Percentiles rank a stretch among this genome's conserved stretches.
phyloP scores from a whole-genome alignment of 306 rosid species.

The Sicyos edulis region DNA sequence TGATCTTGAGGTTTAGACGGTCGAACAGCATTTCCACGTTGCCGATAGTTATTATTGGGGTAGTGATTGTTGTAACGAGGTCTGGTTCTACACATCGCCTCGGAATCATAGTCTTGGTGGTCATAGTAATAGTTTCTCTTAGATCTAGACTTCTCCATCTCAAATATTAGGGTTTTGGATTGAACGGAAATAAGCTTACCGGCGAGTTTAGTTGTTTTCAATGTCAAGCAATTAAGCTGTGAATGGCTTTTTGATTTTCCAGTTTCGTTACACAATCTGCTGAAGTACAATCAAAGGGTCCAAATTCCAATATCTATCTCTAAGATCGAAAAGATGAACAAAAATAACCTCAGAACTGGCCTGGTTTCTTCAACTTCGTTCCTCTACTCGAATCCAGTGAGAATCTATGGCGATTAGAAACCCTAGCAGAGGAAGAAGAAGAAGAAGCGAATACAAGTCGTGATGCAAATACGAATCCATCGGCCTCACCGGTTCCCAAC shows the following conservation, averaged over 20 bases:
- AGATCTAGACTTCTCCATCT: constrained; percentile 99
- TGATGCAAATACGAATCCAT: constrained; percentile 14
- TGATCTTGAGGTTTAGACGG: constrained; percentile 51
- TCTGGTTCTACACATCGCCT: constrained; percentile 66
- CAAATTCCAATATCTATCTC: too few relatives aligned
- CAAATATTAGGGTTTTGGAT: constrained; percentile 20
- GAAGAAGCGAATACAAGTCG: background rate
- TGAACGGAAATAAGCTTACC: background rate
- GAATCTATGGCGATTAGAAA: background rate
- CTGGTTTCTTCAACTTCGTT: background rate
- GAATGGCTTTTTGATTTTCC: constrained; percentile 18
- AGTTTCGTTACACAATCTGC: constrained; percentile 8
- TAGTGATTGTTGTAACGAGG: constrained; percentile 83
- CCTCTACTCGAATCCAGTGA: background rate
- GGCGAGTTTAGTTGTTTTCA: constrained; percentile 15
- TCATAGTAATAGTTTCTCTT: constrained; percentile 89
- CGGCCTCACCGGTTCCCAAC: background rate
- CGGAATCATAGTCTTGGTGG: constrained; percentile 76
- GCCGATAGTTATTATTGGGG: constrained; percentile 38
- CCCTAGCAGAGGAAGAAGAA: constrained; percentile 9
- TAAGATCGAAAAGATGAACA: background rate
- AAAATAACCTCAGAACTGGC: background rate
- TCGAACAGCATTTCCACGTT: constrained; percentile 35
- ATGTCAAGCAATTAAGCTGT: constrained; percentile 25
- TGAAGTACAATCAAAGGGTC: background rate